phyloP scores from a whole-genome alignment of 2,329 filamentous ascomycete species.

The Elsinoe australis region DNA sequence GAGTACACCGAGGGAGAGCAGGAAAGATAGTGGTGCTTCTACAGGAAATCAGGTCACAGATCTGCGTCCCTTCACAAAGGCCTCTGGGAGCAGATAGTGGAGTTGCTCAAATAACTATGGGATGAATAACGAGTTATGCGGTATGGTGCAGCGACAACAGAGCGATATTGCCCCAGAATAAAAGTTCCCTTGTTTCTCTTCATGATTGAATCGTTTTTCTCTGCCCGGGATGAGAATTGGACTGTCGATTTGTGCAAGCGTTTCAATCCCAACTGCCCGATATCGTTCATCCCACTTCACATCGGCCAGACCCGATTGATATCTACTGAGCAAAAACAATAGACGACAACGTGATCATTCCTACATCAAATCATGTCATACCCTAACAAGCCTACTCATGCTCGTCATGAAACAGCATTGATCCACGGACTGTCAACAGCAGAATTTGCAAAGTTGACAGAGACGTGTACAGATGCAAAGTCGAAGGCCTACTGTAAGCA shows the following conservation, averaged over 20 bases:
- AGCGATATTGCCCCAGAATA: too few species aligned
- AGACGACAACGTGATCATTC: neutral
- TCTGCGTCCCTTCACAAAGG: constrained; percentile 6
- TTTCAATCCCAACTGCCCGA: constrained; percentile 2
- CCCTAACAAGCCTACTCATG: constrained; percentile 30
- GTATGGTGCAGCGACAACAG: neutral
- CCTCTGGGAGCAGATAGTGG: constrained; percentile 1
- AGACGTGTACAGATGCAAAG: constrained; percentile 63
- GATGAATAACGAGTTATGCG: neutral
- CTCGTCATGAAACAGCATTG: constrained; percentile 35
- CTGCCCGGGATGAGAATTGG: neutral
- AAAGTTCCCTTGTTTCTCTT: too few species aligned
- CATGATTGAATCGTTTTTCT: too few species aligned
- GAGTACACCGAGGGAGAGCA: constrained; percentile 8
- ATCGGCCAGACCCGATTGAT: constrained; percentile 9
- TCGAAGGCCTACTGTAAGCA: constrained; percentile 67
- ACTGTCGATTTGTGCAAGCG: neutral
- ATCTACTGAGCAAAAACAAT: neutral
- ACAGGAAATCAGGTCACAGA: neutral
- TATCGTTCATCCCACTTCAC: constrained; percentile 7
- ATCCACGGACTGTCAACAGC: constrained; percentile 48
- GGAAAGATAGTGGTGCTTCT: constrained; percentile 20
- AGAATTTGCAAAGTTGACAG: constrained; percentile 59
- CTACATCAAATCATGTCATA: constrained; percentile 17
- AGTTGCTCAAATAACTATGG: neutral